Conservation (phyloP, 306 rosid genomes). For the Albizia julibrissin region DNA sequence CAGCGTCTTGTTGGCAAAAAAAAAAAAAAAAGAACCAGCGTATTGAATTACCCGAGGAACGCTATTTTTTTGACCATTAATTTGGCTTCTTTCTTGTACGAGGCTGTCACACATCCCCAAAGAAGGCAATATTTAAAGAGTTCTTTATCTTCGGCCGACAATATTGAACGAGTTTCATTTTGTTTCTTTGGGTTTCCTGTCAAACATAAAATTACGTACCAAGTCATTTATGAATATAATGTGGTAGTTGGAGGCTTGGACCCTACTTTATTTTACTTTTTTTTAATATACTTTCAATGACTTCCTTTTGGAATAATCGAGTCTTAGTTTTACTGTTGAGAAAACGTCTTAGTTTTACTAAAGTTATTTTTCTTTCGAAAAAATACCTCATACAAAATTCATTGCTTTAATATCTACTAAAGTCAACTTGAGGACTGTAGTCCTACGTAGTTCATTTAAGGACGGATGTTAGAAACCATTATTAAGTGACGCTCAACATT, state of each 20-base stretch:
- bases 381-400: background rate
- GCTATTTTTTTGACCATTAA: background rate
- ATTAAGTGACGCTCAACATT: background rate
- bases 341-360: background rate
- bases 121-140: background rate
- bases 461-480: background rate
- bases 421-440: background rate
- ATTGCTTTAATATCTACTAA: too few relatives aligned
- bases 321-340: background rate
- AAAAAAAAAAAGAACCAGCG: too few relatives aligned
- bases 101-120: background rate
- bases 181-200: background rate
- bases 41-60: background rate
- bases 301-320: background rate
- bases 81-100: too few relatives aligned
- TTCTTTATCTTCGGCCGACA: background rate
- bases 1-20: too few relatives aligned
- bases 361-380: too few relatives aligned
- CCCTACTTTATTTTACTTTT: background rate
- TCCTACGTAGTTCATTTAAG: background rate
- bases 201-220: background rate
- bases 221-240: background rate
- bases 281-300: background rate
- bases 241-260: background rate
- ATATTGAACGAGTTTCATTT: background rate